Percentiles rank a stretch among this genome's conserved stretches.
Conservation (phyloP, 345 rosid genomes). For the Erodium maritimum region DNA sequence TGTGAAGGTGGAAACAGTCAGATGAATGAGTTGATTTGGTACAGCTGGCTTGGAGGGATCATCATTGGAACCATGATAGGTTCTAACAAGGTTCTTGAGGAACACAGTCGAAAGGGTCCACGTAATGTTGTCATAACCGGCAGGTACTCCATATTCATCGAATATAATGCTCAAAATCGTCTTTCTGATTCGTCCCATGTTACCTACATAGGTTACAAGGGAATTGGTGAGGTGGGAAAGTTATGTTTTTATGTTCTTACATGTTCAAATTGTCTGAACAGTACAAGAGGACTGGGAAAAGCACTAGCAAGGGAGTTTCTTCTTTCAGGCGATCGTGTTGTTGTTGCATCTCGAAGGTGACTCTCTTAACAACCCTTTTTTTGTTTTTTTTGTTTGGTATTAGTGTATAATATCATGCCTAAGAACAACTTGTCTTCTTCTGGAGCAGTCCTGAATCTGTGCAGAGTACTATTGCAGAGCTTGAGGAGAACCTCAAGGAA, state of each 20-base stretch:
- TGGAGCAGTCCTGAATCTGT: constrained; percentile 63
- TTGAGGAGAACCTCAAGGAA: constrained; percentile 67
- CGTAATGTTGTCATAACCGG: constrained; percentile 93
- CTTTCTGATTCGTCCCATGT: not conserved
- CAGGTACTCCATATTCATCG: constrained; percentile 34
- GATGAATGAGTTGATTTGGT: constrained; percentile 77
- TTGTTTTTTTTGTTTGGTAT: not conserved
- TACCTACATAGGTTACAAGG: not conserved
- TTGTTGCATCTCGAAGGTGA: constrained; percentile 88
- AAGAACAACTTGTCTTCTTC: constrained; percentile 10
- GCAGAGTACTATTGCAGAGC: constrained; percentile 61
- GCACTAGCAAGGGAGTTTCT: constrained; percentile 97
- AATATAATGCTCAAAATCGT: not conserved
- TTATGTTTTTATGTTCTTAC: constrained; percentile 2
- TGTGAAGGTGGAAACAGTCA: constrained; percentile 74
- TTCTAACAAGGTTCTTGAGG: constrained; percentile 82
- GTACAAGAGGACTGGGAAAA: constrained; percentile 88
- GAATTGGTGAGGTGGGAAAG: not conserved
- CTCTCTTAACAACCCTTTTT: not conserved
- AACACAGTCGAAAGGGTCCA: constrained; percentile 87
- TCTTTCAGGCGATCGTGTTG: constrained; percentile 81
- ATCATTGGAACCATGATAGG: constrained; percentile 94
- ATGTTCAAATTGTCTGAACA: constrained; percentile 23
- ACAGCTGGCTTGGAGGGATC: constrained; percentile 96
- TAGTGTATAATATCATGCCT: not conserved